A percentile compares a stretch with the other conserved stretches of the same genome.
phyloP scores from a whole-genome alignment of 108 stramenopile genomes.

The Thalassiosira profunda region DNA sequence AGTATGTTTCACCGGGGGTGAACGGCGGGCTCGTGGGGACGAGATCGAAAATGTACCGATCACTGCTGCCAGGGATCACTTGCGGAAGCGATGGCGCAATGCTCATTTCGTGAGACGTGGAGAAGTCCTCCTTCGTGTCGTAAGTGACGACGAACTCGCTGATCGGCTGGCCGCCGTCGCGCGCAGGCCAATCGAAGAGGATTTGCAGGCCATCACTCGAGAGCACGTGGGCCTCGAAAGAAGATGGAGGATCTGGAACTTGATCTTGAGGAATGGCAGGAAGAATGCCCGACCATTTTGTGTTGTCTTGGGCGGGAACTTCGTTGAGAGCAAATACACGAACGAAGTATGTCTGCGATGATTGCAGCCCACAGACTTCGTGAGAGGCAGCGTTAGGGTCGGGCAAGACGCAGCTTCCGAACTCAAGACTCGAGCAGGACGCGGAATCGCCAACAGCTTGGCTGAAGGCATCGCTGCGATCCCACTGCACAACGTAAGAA shows the following conservation, averaged over 20 bases:
- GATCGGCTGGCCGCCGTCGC: constrained; percentile 68
- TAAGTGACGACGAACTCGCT: constrained; percentile 57
- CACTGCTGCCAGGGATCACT: constrained; percentile 21
- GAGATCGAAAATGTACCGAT: constrained; percentile 39
- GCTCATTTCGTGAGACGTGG: constrained; percentile 12
- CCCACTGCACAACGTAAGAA: constrained; percentile 80
- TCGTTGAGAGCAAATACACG: constrained; percentile 69
- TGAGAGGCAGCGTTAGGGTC: constrained; percentile 53
- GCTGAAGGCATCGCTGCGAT: constrained; percentile 50
- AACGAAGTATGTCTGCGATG: constrained; percentile 59
- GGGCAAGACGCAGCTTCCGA: constrained; percentile 58
- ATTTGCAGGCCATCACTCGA: constrained; percentile 50
- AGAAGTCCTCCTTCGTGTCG: constrained; percentile 46
- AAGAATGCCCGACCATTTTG: constrained; percentile 50
- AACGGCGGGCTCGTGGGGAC: constrained; percentile 37
- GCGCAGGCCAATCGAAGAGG: constrained; percentile 53
- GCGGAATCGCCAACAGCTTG: constrained; percentile 35
- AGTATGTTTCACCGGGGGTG: constrained; percentile 57
- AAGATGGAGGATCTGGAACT: constrained; percentile 60
- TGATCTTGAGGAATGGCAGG: constrained; percentile 53
- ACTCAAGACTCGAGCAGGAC: constrained; percentile 48
- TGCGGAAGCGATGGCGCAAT: constrained; percentile 14
- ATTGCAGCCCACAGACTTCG: constrained; percentile 56
- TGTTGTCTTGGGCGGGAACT: constrained; percentile 69
- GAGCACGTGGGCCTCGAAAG: constrained; percentile 45